Conservation (phyloP, 2,329 filamentous ascomycete genomes). For the Aspergillus sp. region DNA sequence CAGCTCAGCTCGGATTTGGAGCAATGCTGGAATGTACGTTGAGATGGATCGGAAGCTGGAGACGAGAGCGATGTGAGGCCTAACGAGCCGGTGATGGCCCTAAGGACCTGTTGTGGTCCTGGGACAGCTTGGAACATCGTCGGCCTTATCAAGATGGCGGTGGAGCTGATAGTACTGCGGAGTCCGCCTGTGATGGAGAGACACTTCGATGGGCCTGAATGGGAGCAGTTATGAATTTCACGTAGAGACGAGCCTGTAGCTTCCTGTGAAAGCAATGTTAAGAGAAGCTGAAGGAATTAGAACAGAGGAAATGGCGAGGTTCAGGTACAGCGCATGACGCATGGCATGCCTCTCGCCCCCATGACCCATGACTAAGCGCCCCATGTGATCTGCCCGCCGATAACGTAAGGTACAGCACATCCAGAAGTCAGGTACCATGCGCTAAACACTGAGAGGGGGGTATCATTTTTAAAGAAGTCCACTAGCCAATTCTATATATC, state of each 20-base stretch:
- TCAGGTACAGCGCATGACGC: background rate
- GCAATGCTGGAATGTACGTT: conserved; percentile 26
- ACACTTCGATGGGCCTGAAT: background rate
- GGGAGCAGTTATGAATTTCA: background rate
- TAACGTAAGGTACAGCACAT: background rate
- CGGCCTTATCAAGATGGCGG: conserved; percentile 7
- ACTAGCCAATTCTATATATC: background rate
- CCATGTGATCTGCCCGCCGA: conserved; percentile 8
- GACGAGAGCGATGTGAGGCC: conserved; percentile 23
- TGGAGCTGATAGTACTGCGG: conserved; percentile 8
- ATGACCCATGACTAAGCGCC: conserved; percentile 13
- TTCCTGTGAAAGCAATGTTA: background rate
- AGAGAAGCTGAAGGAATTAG: background rate
- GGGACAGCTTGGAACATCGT: conserved; percentile 23
- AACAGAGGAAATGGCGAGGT: background rate
- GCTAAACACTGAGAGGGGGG: background rate
- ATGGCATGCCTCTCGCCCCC: conserved; percentile 5
- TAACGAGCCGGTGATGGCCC: conserved; percentile 29
- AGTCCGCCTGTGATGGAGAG: background rate
- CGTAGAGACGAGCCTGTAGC: background rate
- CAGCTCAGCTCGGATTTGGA: conserved; percentile 54
- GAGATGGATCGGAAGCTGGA: conserved; percentile 6
- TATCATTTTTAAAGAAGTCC: background rate
- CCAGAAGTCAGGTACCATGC: background rate
- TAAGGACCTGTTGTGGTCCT: conserved; percentile 35